Evolutionary conservation across 176 grass and related monocot genomes (phyloP).

Genomic region (Chrysopogon serrulatus): DNA sequence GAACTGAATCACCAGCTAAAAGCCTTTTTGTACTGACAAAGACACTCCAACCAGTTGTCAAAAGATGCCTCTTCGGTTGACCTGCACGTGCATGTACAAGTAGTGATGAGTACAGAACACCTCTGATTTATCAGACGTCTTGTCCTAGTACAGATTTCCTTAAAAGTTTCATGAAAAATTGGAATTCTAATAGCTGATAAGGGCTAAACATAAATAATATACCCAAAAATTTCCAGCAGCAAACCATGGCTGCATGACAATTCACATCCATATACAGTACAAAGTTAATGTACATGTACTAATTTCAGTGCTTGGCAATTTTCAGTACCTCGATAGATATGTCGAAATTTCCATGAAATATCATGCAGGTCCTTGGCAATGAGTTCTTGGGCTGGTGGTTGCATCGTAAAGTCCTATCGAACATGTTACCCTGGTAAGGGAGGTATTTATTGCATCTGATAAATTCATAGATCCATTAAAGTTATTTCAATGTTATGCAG

Average conservation of each 20-base stretch:
- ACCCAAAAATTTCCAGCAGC: neutral
- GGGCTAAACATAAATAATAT: neutral
- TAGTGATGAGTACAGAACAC: conserved; percentile 20
- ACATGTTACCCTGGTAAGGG: conserved; percentile 59
- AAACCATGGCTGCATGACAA: neutral
- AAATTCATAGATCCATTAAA: conserved; percentile 25
- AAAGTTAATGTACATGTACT: conserved; percentile 11
- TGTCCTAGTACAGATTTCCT: neutral
- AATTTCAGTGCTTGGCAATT: neutral
- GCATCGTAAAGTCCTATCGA: conserved; percentile 95
- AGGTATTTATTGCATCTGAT: conserved; percentile 36
- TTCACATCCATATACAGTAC: neutral
- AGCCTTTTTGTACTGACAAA: conserved; percentile 92
- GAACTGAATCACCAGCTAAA: conserved; percentile 89
- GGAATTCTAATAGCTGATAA: neutral
- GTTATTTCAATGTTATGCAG: conserved; percentile 5
- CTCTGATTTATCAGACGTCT: conserved; percentile 10
- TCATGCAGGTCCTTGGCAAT: conserved; percentile 94
- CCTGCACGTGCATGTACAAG: conserved; percentile 46
- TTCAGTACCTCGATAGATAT: conserved; percentile 83
- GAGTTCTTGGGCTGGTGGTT: conserved; percentile 93
- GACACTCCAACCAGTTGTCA: conserved; percentile 99
- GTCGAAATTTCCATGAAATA: conserved; percentile 91
- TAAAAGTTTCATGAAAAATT: neutral
- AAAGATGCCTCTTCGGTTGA: conserved; percentile 96